Evolutionary conservation across 2,329 filamentous ascomycete species (phyloP).

Genomic region (Clarireedia homoeocarpa): DNA sequence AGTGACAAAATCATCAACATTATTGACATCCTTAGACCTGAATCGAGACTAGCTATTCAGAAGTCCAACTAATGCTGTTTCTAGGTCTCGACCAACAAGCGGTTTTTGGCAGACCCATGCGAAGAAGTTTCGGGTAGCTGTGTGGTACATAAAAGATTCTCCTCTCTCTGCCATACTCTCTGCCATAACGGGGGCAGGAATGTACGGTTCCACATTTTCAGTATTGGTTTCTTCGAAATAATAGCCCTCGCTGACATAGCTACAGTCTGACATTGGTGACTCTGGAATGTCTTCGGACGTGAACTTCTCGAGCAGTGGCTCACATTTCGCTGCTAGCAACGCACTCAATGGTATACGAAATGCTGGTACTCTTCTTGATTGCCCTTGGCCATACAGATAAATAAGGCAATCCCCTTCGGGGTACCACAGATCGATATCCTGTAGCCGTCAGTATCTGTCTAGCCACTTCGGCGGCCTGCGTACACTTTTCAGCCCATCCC

Average conservation of each 20-base stretch:
- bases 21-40: constrained; percentile 45
- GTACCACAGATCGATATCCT: constrained; percentile 69
- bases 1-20: constrained; percentile 51
- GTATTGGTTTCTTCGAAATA: constrained; percentile 14
- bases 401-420: constrained; percentile 61
- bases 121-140: constrained; percentile 68
- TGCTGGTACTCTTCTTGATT: constrained; percentile 57
- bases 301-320: constrained; percentile 50
- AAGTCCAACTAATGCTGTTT: constrained; percentile 55
- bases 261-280: constrained; percentile 11
- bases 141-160: constrained; percentile 53
- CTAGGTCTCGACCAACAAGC: constrained; percentile 60
- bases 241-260: constrained; percentile 6
- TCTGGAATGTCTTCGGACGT: constrained; percentile 25
- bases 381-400: constrained; percentile 58
- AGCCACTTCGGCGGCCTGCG: constrained; percentile 12
- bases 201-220: constrained; percentile 49
- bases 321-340: constrained; percentile 50
- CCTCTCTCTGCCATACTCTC: constrained; percentile 43
- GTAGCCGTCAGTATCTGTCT: constrained; percentile 6
- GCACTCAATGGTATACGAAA: constrained; percentile 56
- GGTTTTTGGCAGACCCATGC: constrained; percentile 60
- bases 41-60: constrained; percentile 57
- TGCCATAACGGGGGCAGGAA: constrained; percentile 53
- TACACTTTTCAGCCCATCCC: constrained; percentile 40